A percentile compares a stretch with the other conserved stretches of the same genome.
phyloP scores from a whole-genome alignment of 1,139 yeast genomes.

The Eremothecium gossypii region DNA sequence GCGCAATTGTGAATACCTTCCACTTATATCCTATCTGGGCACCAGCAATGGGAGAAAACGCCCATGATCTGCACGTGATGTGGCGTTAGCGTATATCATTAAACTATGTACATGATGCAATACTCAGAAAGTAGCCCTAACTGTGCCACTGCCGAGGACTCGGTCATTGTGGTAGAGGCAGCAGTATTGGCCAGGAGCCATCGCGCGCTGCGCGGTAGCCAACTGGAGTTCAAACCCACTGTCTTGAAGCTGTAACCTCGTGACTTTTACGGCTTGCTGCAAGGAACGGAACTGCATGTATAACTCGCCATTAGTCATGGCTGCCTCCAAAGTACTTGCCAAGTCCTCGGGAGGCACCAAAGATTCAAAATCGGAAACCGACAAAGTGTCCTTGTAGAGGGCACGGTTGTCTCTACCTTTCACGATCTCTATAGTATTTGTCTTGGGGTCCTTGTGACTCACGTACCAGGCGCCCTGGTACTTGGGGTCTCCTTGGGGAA shows the following conservation, averaged over 20 bases:
- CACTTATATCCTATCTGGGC: neutral
- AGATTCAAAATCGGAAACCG: constrained; percentile 28
- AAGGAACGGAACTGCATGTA: constrained; percentile 62
- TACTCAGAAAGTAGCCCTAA: constrained; percentile 15
- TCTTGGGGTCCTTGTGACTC: constrained; percentile 50
- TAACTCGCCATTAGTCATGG: constrained; percentile 22
- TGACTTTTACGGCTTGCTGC: constrained; percentile 40
- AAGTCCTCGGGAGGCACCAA: constrained; percentile 10
- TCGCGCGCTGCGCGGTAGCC: constrained; percentile 47
- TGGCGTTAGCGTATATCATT: neutral
- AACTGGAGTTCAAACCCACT: constrained; percentile 32
- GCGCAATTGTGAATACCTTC: neutral
- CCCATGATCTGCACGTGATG: neutral
- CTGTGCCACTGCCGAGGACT: constrained; percentile 72
- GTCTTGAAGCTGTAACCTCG: constrained; percentile 15
- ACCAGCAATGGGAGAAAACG: too few species aligned
- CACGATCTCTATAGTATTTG: constrained; percentile 72
- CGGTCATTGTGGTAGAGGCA: constrained; percentile 60
- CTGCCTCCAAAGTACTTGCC: constrained; percentile 13
- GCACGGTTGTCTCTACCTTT: constrained; percentile 58
- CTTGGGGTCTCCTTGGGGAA: constrained; percentile 80
- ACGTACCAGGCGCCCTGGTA: constrained; percentile 83
- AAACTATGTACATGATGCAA: neutral
- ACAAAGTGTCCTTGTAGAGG: constrained; percentile 41
- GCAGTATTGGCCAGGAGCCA: constrained; percentile 84